phyloP scores from a whole-genome alignment of 2,329 filamentous ascomycete species.

The Apiospora malaysiana region DNA sequence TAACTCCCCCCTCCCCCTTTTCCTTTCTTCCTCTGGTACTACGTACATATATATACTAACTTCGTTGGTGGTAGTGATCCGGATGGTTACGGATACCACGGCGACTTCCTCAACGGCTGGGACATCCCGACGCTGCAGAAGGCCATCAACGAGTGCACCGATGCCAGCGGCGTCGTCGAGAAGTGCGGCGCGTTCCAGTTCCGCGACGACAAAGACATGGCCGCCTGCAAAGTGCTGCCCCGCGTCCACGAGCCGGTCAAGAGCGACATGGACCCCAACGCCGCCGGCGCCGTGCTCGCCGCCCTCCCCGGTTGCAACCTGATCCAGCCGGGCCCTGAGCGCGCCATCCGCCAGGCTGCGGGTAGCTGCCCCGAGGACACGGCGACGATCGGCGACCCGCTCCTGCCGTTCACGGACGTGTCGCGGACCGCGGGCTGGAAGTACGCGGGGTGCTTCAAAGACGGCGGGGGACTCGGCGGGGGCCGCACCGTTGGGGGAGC shows the following conservation, averaged over 20 bases:
- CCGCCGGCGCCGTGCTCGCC: conserved; percentile 45
- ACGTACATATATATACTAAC: background rate
- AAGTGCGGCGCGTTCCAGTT: conserved; percentile 49
- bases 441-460: conserved; percentile 58
- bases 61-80: conserved; percentile 30
- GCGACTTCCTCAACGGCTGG: conserved; percentile 68
- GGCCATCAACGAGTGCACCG: conserved; percentile 56
- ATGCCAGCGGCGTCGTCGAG: conserved; percentile 48
- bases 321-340: conserved; percentile 41
- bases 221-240: conserved; percentile 52
- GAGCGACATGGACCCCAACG: background rate
- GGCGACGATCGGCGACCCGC: conserved; percentile 43
- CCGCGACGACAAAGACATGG: conserved; percentile 45
- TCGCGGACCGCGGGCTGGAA: conserved; percentile 50
- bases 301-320: conserved; percentile 63
- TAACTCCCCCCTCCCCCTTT: conserved; percentile 13
- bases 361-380: conserved; percentile 40
- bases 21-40: background rate
- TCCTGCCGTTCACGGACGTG: conserved; percentile 52
- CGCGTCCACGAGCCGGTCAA: conserved; percentile 48
- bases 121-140: conserved; percentile 53
- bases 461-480: conserved; percentile 31
- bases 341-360: conserved; percentile 25
- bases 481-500: conserved; percentile 37
- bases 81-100: conserved; percentile 62